Conservation (phyloP, 2,329 filamentous ascomycete genomes). For the Microcera coccophila region DNA sequence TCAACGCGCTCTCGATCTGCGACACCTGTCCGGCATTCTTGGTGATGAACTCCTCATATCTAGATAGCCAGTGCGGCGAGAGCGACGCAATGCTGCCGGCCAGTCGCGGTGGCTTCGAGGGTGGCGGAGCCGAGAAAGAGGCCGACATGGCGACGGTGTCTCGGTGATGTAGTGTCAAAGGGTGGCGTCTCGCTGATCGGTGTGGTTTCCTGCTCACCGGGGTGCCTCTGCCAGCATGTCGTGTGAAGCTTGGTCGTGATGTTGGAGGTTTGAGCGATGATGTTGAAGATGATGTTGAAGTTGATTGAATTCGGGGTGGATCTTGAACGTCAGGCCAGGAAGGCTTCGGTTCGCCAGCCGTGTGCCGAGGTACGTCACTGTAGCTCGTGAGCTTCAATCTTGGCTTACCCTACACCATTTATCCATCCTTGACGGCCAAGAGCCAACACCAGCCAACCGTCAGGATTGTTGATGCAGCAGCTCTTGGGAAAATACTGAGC, state of each 20-base stretch:
- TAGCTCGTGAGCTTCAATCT: no score
- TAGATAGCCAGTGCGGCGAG: conserved; percentile 62
- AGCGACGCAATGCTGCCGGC: conserved; percentile 46
- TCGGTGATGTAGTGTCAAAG: conserved; percentile 16
- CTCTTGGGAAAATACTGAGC: no score
- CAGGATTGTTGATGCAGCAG: no score
- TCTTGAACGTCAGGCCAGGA: conserved; percentile 3
- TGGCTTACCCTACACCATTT: no score
- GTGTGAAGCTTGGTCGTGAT: conserved; percentile 1
- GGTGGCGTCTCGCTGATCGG: conserved; percentile 13
- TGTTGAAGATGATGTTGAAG: conserved; percentile 8
- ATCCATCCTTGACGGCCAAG: no score
- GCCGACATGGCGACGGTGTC: background rate
- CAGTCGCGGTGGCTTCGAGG: conserved; percentile 18
- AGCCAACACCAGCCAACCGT: no score
- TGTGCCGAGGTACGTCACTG: conserved; percentile 26
- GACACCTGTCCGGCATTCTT: conserved; percentile 92
- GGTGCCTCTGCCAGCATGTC: conserved; percentile 5
- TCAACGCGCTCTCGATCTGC: conserved; percentile 88
- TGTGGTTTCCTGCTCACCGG: conserved; percentile 2
- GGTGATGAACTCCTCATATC: conserved; percentile 87
- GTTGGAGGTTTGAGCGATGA: background rate
- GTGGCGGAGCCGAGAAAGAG: conserved; percentile 1
- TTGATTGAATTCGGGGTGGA: conserved; percentile 2
- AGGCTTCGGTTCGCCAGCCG: conserved; percentile 9